Evolutionary conservation across 768 basidiomycete genomes (phyloP), one percentile per base, ranked within the genome.

Genomic region (Boletales sp.): DNA sequence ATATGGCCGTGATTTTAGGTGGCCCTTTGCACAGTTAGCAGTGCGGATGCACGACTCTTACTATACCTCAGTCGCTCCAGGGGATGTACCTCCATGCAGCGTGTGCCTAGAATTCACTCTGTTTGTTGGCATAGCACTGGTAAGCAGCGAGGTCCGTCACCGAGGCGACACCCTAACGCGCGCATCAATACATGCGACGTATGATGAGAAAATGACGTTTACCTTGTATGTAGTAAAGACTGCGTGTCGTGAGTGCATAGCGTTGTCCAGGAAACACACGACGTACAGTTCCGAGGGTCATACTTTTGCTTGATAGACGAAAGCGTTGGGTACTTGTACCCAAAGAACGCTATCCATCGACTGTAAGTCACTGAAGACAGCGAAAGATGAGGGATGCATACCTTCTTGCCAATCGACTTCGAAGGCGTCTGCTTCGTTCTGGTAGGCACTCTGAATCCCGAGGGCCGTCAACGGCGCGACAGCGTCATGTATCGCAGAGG

Each of bases 191-290:
- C n/a, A 19, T 34, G 14, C 25, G 14, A 17, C 10, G 13, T 19
- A n/a, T 32, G 7, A 7, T 0, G 11, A 4, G 8, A 2, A 3
- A 9, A 2, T 13, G 5, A 18, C 17, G 25, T 21, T 43, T 32
- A 62, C 60, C 60, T 62, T 56, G 41, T 53, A 56, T 13, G 59
- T 32, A n/a, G 43, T 55, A 41, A 61, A 59, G 44, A 59, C 60
- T 46, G 18, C 15, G 10, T 9, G 9, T 21, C 15, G 36, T 3
- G 0, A 34, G 15, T 46, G 21, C 30, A 35, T 11, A 11, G 25
- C 25, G 6, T 5, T 28, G 25, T 2, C 3, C 2, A 15, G 8
- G 19, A 21, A 6, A n/a, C 13, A 28, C 25, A 28, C 19, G 5
- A 48, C 57, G 45, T 38, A 61, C 60, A 59, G 21, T 63, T 62